Percentiles rank a stretch among this genome's conserved stretches.
These are phyloP conservation scores for Backusella macrospora DNA, from an alignment of 192 early-diverging fungal species.

Conservation along the genomic window DNA sequence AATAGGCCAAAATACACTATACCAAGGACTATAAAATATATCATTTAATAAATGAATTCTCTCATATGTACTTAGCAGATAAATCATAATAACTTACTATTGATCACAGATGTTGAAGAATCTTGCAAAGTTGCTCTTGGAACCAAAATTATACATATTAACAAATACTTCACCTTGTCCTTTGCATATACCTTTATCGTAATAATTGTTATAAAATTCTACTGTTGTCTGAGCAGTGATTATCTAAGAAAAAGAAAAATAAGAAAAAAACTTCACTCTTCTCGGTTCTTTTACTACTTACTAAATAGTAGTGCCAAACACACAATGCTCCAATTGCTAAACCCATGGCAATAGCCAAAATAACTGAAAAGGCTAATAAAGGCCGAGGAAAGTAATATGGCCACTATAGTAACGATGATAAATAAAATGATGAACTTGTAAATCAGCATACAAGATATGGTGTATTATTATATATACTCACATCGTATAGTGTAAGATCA, in stretches of 20 bases:
- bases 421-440: neutral
- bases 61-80: neutral
- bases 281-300: conserved; percentile 20
- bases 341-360: conserved; percentile 58
- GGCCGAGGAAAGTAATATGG: conserved; percentile 57
- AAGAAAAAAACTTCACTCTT: neutral
- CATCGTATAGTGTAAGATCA: conserved; percentile 44
- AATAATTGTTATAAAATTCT: conserved; percentile 63
- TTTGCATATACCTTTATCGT: conserved; percentile 51
- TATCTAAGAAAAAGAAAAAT: conserved; percentile 30
- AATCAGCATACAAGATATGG: neutral
- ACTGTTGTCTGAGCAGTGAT: conserved; percentile 63
- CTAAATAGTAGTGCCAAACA: conserved; percentile 62
- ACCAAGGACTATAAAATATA: conserved; percentile 46
- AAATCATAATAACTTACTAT: conserved; percentile 40
- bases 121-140: conserved; percentile 43
- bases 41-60: neutral
- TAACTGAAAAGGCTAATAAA: conserved; percentile 50
- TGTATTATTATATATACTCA: conserved; percentile 21
- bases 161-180: conserved; percentile 51
- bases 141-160: conserved; percentile 52
- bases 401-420: conserved; percentile 39
- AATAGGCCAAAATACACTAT: conserved; percentile 52
- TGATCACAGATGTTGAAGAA: conserved; percentile 58
- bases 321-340: conserved; percentile 55